Percentiles rank a stretch among this genome's conserved stretches.
These are phyloP conservation scores for Akebia trifoliata DNA, from an alignment of 164 flowering plant species.

Conservation along the genomic window DNA sequence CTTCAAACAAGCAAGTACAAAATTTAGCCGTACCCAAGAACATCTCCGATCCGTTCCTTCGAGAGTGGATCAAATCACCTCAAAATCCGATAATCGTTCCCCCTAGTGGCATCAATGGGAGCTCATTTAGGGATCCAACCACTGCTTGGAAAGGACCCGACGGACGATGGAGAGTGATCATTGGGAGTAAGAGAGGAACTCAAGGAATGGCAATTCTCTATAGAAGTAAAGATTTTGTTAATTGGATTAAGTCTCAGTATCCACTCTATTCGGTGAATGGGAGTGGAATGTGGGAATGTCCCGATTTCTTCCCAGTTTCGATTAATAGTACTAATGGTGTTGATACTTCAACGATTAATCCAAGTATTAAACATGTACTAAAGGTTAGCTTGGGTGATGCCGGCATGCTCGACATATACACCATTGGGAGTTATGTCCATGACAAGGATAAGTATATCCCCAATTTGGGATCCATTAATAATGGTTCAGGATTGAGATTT, in stretches of 20 bases:
- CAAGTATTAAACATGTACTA: conserved; percentile 40
- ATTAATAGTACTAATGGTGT: conserved; percentile 23
- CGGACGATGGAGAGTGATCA: conserved; percentile 44
- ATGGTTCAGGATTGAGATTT: conserved; percentile 28
- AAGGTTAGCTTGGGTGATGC: conserved; percentile 34
- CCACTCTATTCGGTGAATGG: conserved; percentile 34
- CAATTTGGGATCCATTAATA: conserved; percentile 19
- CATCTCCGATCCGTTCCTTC: conserved; percentile 51
- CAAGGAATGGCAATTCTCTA: conserved; percentile 51
- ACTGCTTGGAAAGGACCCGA: conserved; percentile 64
- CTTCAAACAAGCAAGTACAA: conserved; percentile 43
- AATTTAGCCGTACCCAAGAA: conserved; percentile 58
- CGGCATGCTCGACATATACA: conserved; percentile 34
- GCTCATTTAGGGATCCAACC: conserved; percentile 72
- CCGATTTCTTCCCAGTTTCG: conserved; percentile 61
- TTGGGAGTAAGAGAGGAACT: conserved; percentile 40
- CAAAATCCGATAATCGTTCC: conserved; percentile 54
- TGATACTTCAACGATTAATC: conserved; percentile 34
- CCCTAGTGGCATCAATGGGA: conserved; percentile 32
- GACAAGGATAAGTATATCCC: conserved; percentile 26
- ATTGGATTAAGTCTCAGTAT: conserved; percentile 35
- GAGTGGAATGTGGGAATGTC: conserved; percentile 82
- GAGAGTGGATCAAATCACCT: conserved; percentile 51
- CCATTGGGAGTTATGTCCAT: conserved; percentile 33
- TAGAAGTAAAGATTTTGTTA: conserved; percentile 45